A percentile compares a stretch with the other conserved stretches of the same genome.
phyloP scores from a whole-genome alignment of 305 asterid species.

The Stenogyne calaminthoides region DNA sequence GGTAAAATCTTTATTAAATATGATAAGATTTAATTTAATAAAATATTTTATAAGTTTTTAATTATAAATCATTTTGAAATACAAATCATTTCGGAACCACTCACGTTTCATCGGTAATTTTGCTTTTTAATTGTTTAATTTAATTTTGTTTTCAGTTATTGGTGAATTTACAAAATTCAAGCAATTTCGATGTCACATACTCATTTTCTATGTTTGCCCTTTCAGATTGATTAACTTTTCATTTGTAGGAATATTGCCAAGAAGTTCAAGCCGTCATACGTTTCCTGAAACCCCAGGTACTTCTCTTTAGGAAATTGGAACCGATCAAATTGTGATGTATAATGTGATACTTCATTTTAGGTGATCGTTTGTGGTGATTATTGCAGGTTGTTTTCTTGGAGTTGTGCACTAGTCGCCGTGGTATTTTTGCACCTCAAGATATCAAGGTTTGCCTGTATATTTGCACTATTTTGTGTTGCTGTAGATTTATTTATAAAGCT shows the following conservation, averaged over 20 bases:
- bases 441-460: constrained; percentile 52
- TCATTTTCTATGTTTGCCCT: background rate
- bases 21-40: too few relatives aligned
- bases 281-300: constrained; percentile 30
- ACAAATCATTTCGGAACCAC: constrained; percentile 92
- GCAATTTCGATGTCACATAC: background rate
- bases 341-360: background rate
- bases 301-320: constrained; percentile 1
- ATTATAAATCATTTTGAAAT: too few relatives aligned
- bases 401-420: constrained; percentile 73
- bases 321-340: background rate
- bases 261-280: constrained; percentile 29
- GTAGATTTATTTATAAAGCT: background rate
- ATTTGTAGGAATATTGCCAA: constrained; percentile 28
- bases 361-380: background rate
- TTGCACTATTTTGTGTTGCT: background rate
- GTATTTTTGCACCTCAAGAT: constrained; percentile 66
- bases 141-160: background rate
- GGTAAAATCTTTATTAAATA: too few relatives aligned
- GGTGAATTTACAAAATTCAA: background rate
- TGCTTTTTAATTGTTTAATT: background rate
- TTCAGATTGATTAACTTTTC: background rate
- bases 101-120: constrained; percentile 63
- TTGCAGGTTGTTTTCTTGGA: constrained; percentile 85
- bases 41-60: too few relatives aligned